A percentile compares a stretch with the other conserved stretches of the same genome.
Evolutionary conservation across 371 early-diverging fungal genomes (phyloP).

Genomic region (Mucor velutinosus): DNA sequence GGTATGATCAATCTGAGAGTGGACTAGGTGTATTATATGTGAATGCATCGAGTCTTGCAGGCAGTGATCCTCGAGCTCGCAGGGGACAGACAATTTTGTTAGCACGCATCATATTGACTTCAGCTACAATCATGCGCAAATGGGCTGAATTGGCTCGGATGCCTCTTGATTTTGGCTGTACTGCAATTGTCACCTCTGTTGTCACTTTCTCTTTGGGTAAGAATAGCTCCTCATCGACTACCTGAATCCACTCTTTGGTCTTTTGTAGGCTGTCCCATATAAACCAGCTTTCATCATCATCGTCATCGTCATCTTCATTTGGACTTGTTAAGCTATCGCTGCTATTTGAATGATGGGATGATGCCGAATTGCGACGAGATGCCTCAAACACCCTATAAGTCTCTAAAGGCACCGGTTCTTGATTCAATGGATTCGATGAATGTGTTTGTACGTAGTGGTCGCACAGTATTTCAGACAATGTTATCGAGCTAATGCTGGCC

Average conservation of each 20-base stretch:
- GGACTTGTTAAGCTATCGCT: background rate
- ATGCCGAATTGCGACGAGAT: constrained; percentile 9
- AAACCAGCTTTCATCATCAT: constrained; percentile 25
- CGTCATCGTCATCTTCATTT: constrained; percentile 18
- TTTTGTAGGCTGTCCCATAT: constrained; percentile 31
- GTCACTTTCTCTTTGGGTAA: constrained; percentile 11
- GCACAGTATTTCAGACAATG: constrained; percentile 38
- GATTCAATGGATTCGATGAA: background rate
- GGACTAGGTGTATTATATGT: constrained; percentile 22
- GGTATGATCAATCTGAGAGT: background rate
- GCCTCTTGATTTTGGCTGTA: constrained; percentile 27
- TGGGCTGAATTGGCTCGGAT: constrained; percentile 54
- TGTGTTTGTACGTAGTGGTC: constrained; percentile 37
- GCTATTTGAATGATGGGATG: background rate
- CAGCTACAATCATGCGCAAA: constrained; percentile 60
- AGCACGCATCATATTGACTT: constrained; percentile 61
- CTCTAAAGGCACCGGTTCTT: constrained; percentile 22
- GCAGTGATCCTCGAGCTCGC: constrained; percentile 49
- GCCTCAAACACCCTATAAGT: constrained; percentile 26
- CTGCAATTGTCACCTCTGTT: background rate
- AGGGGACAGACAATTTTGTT: constrained; percentile 59
- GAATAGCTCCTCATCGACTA: constrained; percentile 8
- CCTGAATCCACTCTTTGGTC: constrained; percentile 10
- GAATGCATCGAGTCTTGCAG: constrained; percentile 42
- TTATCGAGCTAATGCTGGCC: constrained; percentile 14